A percentile compares a stretch with the other conserved stretches of the same genome.
phyloP scores from a whole-genome alignment of 2,329 filamentous ascomycete species.

The Dactylellina sp. region DNA sequence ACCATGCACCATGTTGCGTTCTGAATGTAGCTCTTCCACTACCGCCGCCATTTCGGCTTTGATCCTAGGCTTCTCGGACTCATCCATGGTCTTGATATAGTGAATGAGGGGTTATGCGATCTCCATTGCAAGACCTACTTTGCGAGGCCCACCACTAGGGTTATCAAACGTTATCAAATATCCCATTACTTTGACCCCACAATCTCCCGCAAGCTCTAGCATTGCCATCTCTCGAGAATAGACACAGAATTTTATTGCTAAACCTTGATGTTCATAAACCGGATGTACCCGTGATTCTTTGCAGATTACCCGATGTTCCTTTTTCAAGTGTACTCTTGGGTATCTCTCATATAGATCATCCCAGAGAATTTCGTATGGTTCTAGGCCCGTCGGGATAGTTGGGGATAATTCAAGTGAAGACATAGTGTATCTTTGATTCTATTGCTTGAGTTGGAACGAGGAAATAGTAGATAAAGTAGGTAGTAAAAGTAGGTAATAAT shows the following conservation, averaged over 20 bases:
- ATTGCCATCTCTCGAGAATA: conserved; percentile 30
- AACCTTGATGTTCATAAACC: conserved; percentile 25
- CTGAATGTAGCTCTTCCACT: conserved; percentile 20
- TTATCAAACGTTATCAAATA: conserved; percentile 29
- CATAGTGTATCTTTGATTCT: too few relatives aligned
- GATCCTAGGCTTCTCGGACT: conserved; percentile 21
- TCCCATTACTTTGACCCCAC: conserved; percentile 17
- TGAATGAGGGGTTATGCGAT: conserved; percentile 13
- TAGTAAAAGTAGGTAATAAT: too few relatives aligned
- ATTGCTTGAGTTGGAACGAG: too few relatives aligned
- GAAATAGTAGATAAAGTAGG: too few relatives aligned
- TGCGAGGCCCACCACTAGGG: conserved; percentile 8
- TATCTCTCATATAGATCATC: conserved; percentile 18
- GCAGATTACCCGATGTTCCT: neutral
- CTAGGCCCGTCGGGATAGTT: neutral
- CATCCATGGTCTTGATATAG: conserved; percentile 14
- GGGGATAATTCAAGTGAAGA: neutral
- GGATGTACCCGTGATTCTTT: neutral
- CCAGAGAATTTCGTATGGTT: conserved; percentile 24
- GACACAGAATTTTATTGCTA: conserved; percentile 18
- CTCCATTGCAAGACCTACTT: conserved; percentile 36
- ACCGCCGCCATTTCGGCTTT: conserved; percentile 26
- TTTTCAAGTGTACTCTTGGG: neutral
- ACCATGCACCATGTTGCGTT: conserved; percentile 33
- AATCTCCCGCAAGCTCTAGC: conserved; percentile 20